phyloP scores from a whole-genome alignment of 192 early-diverging fungal species.

The Entrophospora sp. region DNA sequence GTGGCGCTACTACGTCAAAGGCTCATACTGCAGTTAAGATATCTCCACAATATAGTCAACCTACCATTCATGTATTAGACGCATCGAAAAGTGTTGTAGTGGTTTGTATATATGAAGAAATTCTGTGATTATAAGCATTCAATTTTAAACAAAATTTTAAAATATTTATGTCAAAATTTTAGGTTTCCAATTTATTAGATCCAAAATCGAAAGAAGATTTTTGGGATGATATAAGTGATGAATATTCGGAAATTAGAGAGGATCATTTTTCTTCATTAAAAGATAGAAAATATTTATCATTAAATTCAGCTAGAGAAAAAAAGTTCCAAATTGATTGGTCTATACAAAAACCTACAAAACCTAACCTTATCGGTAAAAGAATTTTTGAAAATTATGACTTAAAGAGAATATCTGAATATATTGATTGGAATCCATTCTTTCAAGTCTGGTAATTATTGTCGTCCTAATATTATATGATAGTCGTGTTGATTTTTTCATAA shows the following conservation, averaged over 20 bases:
- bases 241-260: slow-evolving; percentile 89
- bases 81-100: slow-evolving; percentile 89
- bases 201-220: slow-evolving; percentile 72
- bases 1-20: slow-evolving; percentile 92
- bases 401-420: slow-evolving; percentile 64
- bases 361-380: slow-evolving; percentile 74
- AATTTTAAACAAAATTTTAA: background rate
- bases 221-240: slow-evolving; percentile 79
- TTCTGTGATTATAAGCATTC: background rate
- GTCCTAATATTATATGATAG: background rate
- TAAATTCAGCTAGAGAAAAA: slow-evolving; percentile 62
- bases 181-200: slow-evolving; percentile 67
- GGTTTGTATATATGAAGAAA: slow-evolving; percentile 31
- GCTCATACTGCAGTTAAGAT: slow-evolving; percentile 97
- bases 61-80: slow-evolving; percentile 83
- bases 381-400: slow-evolving; percentile 72
- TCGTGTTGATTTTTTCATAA: background rate
- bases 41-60: slow-evolving; percentile 72
- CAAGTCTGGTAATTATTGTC: slow-evolving; percentile 63
- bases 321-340: slow-evolving; percentile 64
- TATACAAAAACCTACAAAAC: slow-evolving; percentile 59
- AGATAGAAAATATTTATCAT: slow-evolving; percentile 67
- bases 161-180: background rate
- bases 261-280: slow-evolving; percentile 91
- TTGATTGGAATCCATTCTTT: slow-evolving; percentile 99